phyloP scores from a whole-genome alignment of 371 early-diverging fungal species.

The Sporodiniella umbellata region DNA sequence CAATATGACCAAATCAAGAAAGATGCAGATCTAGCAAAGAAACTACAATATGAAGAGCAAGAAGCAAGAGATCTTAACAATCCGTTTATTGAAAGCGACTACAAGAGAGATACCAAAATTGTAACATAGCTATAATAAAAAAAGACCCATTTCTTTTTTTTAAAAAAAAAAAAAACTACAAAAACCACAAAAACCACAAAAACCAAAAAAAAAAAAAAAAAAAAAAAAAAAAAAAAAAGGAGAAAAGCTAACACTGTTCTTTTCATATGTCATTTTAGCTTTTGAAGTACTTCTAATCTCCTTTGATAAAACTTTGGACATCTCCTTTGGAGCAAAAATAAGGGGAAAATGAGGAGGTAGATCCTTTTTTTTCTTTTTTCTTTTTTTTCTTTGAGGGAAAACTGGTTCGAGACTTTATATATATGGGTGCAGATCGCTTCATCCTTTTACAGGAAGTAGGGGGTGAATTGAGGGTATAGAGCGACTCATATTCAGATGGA shows the following conservation, averaged over 20 bases:
- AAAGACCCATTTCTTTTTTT: too few species aligned
- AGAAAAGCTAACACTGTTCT: too few species aligned
- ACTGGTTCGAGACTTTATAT: too few species aligned
- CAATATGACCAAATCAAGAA: constrained; percentile 23
- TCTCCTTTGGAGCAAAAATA: background rate
- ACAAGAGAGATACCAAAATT: constrained; percentile 16
- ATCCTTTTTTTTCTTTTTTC: background rate
- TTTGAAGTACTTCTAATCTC: background rate
- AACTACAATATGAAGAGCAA: constrained; percentile 17
- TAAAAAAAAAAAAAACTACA: constrained; percentile 5
- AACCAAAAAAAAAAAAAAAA: constrained; percentile 1
- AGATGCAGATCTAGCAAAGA: constrained; percentile 20
- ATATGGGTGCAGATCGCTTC: too few species aligned
- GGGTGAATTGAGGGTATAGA: too few species aligned
- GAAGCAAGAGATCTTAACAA: constrained; percentile 19
- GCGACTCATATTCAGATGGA: too few species aligned
- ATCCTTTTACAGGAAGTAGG: too few species aligned
- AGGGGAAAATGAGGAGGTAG: background rate
- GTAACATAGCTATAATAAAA: background rate
- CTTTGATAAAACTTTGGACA: background rate
- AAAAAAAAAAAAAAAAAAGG: background rate
- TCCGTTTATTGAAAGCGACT: constrained; percentile 15
- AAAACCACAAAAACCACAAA: constrained; percentile 18
- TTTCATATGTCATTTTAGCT: background rate
- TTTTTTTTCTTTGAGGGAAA: too few species aligned